phyloP scores from a whole-genome alignment of 1,284 basidiomycete species.

The Boletus sp. region DNA sequence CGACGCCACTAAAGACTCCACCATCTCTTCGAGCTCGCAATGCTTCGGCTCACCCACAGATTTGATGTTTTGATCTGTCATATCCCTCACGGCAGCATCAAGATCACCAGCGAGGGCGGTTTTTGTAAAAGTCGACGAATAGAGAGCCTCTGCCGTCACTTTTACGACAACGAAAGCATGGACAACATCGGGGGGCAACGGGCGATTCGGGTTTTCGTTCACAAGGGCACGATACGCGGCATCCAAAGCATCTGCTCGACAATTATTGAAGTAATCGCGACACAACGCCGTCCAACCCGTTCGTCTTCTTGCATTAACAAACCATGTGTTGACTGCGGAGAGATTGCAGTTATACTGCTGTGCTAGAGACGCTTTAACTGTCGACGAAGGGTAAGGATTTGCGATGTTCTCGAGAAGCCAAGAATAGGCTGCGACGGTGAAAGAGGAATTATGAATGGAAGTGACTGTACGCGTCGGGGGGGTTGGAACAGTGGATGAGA shows the following conservation, averaged over 20 bases:
- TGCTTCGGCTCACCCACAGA: not conserved
- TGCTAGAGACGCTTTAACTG: not conserved
- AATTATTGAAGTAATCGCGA: not conserved
- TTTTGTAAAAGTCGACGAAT: constrained; percentile 14
- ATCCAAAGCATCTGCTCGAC: not conserved
- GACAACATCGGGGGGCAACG: not conserved
- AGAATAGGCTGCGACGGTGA: not conserved
- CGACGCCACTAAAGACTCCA: not conserved
- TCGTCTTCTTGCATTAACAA: not conserved
- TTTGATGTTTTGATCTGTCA: constrained; percentile 18
- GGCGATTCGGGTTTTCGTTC: not conserved
- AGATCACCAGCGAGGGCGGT: constrained; percentile 31
- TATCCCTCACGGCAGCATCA: constrained; percentile 27
- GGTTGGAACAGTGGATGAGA: not conserved
- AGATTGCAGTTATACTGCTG: not conserved
- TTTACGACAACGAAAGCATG: not conserved
- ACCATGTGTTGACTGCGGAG: not conserved
- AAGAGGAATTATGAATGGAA: not conserved
- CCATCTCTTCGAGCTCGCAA: not conserved
- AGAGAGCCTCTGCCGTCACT: not conserved
- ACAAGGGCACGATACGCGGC: not conserved
- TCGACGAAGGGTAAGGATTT: not conserved
- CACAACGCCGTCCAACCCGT: not conserved
- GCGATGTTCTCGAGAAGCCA: constrained; percentile 2
- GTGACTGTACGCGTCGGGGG: not conserved